These are phyloP conservation scores for Trypanosoma melophagium DNA, from an alignment of 208 protist species.

Conservation along the genomic window DNA sequence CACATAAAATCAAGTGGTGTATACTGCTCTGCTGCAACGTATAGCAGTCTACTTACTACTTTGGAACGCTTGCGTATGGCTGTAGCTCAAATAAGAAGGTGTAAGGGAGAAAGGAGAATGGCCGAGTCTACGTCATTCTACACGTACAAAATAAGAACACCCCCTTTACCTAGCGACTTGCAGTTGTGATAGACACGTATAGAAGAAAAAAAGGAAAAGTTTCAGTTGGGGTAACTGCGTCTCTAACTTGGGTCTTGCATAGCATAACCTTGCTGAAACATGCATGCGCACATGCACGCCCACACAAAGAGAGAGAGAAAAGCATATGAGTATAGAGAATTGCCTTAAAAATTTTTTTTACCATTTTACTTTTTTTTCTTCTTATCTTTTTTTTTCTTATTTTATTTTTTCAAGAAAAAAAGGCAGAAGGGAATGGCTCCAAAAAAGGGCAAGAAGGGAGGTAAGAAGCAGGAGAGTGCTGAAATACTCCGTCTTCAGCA, in stretches of 20 bases:
- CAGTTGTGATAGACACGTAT: neutral
- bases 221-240: neutral
- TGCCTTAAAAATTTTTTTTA: slow-evolving; percentile 1
- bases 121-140: neutral
- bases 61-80: slow-evolving; percentile 20
- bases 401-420: slow-evolving; percentile 1
- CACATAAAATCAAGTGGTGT: slow-evolving; percentile 19
- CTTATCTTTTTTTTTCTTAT: slow-evolving; percentile 1
- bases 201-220: neutral
- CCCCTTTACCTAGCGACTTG: slow-evolving; percentile 23
- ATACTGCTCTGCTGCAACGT: slow-evolving; percentile 20
- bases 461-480: slow-evolving; percentile 31
- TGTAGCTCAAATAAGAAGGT: slow-evolving; percentile 5
- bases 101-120: neutral
- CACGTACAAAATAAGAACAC: slow-evolving; percentile 25
- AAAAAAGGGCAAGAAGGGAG: slow-evolving; percentile 48
- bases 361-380: slow-evolving; percentile 7
- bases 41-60: slow-evolving; percentile 17
- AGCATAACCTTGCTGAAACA: too few relatives aligned
- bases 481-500: slow-evolving; percentile 57
- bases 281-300: too few relatives aligned
- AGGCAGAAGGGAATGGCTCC: slow-evolving; percentile 26
- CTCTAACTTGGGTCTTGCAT: too few relatives aligned
- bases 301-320: too few relatives aligned
- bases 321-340: neutral